Percentiles rank a stretch among this genome's conserved stretches.
Evolutionary conservation across 2,329 filamentous ascomycete genomes (phyloP).

Genomic region (Cercospora canescens): DNA sequence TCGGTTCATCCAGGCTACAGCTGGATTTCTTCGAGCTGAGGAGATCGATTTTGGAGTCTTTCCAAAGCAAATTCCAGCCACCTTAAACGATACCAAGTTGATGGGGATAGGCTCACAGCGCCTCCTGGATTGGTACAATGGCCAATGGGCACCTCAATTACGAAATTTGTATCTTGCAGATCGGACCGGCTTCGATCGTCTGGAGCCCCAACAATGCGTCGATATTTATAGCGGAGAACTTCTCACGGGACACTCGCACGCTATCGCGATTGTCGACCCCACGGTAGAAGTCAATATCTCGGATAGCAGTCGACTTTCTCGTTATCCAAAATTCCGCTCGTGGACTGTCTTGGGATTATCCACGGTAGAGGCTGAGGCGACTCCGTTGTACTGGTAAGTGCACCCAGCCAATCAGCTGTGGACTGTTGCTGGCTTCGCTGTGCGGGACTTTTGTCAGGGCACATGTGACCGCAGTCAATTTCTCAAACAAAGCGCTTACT

Average conservation of each 20-base stretch:
- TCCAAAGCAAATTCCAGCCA: not conserved
- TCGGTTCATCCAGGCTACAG: constrained; percentile 26
- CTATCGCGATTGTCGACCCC: not conserved
- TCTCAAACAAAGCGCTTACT: not conserved
- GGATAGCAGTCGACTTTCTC: too few species aligned
- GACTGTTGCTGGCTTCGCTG: too few species aligned
- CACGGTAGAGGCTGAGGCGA: not conserved
- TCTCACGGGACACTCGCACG: not conserved
- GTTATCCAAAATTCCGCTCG: too few species aligned
- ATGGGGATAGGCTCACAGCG: not conserved
- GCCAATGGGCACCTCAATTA: not conserved
- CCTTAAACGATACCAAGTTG: not conserved
- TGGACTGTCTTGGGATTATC: not conserved
- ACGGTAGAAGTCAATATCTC: not conserved
- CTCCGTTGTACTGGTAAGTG: not conserved
- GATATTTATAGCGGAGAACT: not conserved
- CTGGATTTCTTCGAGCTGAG: constrained; percentile 14
- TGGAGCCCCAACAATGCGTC: not conserved
- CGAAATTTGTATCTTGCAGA: not conserved
- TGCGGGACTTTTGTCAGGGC: too few species aligned
- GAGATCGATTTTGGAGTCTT: not conserved
- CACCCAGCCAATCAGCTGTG: not conserved
- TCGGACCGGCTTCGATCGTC: not conserved
- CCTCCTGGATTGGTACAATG: not conserved
- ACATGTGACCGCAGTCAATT: too few species aligned